A percentile compares a stretch with the other conserved stretches of the same genome.
Conservation (phyloP, 1,139 yeast species). For the Candida sojae region DNA sequence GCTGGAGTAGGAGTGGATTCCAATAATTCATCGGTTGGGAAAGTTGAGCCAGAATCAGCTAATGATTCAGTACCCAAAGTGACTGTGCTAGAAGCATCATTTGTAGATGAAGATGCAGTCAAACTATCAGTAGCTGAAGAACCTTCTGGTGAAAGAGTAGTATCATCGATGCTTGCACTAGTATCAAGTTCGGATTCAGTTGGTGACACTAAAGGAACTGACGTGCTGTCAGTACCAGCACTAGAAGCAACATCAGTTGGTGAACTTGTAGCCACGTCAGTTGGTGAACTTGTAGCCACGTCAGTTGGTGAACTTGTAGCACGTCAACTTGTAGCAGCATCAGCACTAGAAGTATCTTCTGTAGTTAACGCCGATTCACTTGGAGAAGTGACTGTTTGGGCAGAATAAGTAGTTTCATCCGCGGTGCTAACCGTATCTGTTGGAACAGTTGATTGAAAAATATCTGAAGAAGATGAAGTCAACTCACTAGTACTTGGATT, state of each 20-base stretch:
- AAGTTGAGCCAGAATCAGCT: not conserved
- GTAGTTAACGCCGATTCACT: not conserved
- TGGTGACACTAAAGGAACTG: not conserved
- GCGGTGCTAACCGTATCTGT: not conserved
- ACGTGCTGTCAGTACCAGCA: not conserved
- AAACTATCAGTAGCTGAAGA: not conserved
- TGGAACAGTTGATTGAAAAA: not conserved
- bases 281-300: constrained; percentile 1
- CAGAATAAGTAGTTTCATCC: not conserved
- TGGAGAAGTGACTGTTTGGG: not conserved
- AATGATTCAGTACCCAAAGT: not conserved
- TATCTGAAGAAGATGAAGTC: not conserved
- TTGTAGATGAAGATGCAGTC: not conserved
- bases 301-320: not conserved
- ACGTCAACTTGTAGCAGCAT: not conserved
- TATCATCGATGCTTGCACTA: not conserved
- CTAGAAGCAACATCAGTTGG: not conserved
- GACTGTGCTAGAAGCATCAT: not conserved
- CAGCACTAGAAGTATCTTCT: not conserved
- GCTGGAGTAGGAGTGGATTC: not conserved
- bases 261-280: not conserved
- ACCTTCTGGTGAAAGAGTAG: not conserved
- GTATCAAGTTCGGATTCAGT: not conserved
- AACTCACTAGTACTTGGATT: not conserved
- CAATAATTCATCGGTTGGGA: not conserved